Percentiles rank a stretch among this genome's conserved stretches.
Conservation (phyloP, 2,329 filamentous ascomycete species). For the Ophiostoma sp. region DNA sequence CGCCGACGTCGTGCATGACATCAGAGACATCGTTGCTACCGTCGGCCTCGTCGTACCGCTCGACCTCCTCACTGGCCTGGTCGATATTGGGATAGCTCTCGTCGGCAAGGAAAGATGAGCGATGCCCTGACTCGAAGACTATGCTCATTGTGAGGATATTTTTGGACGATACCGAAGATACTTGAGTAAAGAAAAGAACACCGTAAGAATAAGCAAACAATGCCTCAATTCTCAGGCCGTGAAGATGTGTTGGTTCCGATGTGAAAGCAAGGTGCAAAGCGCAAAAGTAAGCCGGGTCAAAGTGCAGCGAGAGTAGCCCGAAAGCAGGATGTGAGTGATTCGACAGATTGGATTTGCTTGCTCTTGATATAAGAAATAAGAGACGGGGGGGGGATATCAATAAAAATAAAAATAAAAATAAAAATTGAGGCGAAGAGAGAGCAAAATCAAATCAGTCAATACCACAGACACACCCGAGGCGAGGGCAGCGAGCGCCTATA, state of each 20-base stretch:
- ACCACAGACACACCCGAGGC: neutral
- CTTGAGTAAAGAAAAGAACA: neutral
- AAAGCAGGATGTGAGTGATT: no score
- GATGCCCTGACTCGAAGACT: slow-evolving; percentile 26
- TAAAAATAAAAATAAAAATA: neutral
- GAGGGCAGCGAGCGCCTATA: neutral
- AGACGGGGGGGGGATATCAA: neutral
- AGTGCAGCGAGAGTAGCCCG: no score
- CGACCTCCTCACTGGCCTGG: slow-evolving; percentile 25
- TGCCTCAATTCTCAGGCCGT: neutral
- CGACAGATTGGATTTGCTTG: no score
- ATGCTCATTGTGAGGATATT: slow-evolving; percentile 25
- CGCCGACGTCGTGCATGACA: slow-evolving; percentile 4
- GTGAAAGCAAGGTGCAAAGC: neutral
- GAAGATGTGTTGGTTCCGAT: neutral
- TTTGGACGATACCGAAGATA: neutral
- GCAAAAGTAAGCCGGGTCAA: neutral
- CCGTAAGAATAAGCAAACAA: neutral
- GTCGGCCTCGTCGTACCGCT: slow-evolving; percentile 24
- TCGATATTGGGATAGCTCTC: slow-evolving; percentile 29
- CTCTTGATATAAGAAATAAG: neutral
- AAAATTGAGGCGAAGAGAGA: neutral
- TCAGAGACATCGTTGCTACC: slow-evolving; percentile 18
- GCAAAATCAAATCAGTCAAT: slow-evolving; percentile 6
- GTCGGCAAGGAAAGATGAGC: slow-evolving; percentile 24